phyloP scores from a whole-genome alignment of 257 asterid genomes.

The Solanum etuberosum region DNA sequence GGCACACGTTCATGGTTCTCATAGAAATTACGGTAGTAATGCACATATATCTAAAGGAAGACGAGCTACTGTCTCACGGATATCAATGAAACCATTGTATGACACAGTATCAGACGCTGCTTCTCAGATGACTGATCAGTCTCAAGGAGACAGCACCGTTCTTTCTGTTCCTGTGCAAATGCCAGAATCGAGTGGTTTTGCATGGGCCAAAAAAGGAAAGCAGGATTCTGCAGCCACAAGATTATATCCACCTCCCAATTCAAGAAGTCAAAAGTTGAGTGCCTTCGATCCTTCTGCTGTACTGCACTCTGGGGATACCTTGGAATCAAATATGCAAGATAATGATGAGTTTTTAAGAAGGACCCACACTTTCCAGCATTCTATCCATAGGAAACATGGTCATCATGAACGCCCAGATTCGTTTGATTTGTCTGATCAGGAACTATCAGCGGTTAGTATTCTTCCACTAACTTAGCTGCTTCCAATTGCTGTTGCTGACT shows the following conservation, averaged over 20 bases:
- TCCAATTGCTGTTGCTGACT: not conserved
- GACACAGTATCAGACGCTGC: constrained; percentile 63
- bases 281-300: constrained; percentile 13
- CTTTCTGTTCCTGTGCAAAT: constrained; percentile 49
- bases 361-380: constrained; percentile 7
- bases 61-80: constrained; percentile 30
- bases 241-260: constrained; percentile 14
- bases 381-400: constrained; percentile 10
- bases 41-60: constrained; percentile 19
- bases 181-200: constrained; percentile 32
- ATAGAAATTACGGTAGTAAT: constrained; percentile 15
- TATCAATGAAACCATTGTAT: constrained; percentile 31
- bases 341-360: constrained; percentile 10
- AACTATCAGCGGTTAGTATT: constrained; percentile 28
- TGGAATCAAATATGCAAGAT: constrained; percentile 27
- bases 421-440: constrained; percentile 40
- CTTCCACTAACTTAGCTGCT: not conserved
- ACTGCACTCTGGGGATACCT: not conserved
- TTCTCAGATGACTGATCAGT: constrained; percentile 47
- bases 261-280: constrained; percentile 24
- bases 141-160: constrained; percentile 32
- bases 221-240: constrained; percentile 35
- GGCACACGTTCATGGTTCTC: constrained; percentile 20
- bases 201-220: constrained; percentile 45
- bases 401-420: constrained; percentile 27